Evolutionary conservation across 208 protist genomes (phyloP), one percentile per base, ranked within the genome.

Genomic region (Acanthamoeba healyi): DNA sequence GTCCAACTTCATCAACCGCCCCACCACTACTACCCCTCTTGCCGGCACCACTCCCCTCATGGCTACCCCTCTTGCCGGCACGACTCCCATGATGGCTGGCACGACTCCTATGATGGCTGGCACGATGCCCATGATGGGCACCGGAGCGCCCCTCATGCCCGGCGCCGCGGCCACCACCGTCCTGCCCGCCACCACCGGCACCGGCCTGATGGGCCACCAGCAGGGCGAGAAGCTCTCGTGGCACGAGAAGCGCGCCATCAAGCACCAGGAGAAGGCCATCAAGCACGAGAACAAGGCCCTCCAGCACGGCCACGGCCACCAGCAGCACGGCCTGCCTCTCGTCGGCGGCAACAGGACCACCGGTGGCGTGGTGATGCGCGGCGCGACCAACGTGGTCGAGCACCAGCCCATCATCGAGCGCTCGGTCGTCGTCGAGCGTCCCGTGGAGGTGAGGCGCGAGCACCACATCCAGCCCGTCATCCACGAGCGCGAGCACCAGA

Each of bases 391-490:
- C 32, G 65, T 74, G 36, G 36, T 74, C 24, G 65, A 74, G n/a
- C 65, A 74, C 36, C 65, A 74, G 65, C 65, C 65, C 65, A 74
- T 74, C 19, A 17, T 74, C n/a, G 65, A 74, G 9, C n/a, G 36
- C 15, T 10, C 38, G 65, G 36, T 74, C 17, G 36, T 74, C 36
- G 65, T 74, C 9, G 24, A 74, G 29, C 9, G 26, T 17, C 9
- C 65, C 12, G 65, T 74, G n/a, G 65, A 74, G 65, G 26, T 74
- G n/a, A 74, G 65, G 61, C 61, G 61, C 29, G 61, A 70, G 61
- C 61, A 70, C 29, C 61, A 70, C 61, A 24, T 70, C 7, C 61
- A 70, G 61, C 61, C 61, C 29, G n/a, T 70, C 61, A 70, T 70
- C 10, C 61, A 70, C n/a, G 61, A 70, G 61, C 61, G 61, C 6